Evolutionary conservation across 192 early-diverging fungal species (phyloP).

Genomic region (Backusella westeae): DNA sequence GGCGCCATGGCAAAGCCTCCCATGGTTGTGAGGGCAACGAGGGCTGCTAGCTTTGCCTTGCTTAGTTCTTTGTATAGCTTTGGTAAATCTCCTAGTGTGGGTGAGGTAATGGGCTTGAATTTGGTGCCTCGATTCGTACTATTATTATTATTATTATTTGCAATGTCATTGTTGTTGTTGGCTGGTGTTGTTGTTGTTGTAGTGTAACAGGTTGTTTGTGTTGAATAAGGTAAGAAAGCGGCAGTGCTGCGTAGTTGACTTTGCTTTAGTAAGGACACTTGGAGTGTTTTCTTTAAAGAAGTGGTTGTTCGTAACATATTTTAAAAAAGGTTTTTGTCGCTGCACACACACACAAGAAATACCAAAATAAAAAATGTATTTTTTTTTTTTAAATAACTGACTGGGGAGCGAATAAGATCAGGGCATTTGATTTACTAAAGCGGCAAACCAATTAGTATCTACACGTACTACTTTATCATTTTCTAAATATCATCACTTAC

Average conservation of each 20-base stretch:
- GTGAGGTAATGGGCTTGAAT: slow-evolving; percentile 32
- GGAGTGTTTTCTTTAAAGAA: not conserved
- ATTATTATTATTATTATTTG: not conserved
- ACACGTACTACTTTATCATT: too few relatives aligned
- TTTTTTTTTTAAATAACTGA: not conserved
- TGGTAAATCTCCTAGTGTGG: slow-evolving; percentile 25
- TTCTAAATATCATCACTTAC: too few relatives aligned
- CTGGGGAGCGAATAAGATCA: not conserved
- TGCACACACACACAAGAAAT: not conserved
- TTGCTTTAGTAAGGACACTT: not conserved
- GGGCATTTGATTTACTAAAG: not conserved
- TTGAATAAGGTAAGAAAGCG: not conserved
- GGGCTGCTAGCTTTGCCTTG: slow-evolving; percentile 83
- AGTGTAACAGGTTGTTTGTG: not conserved
- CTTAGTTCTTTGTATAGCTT: slow-evolving; percentile 71
- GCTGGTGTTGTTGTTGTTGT: not conserved
- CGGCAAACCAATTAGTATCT: too few relatives aligned
- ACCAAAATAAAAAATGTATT: not conserved
- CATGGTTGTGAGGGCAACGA: slow-evolving; percentile 94
- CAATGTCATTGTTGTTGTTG: not conserved
- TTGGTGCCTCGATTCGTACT: slow-evolving; percentile 24
- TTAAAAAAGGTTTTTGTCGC: not conserved
- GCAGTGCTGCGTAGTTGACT: not conserved
- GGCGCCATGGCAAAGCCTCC: slow-evolving; percentile 92
- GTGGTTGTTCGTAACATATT: not conserved